Base-by-base conservation (phyloP, 2,329 filamentous ascomycete species). In the Diaporthe amygdali region DNA sequence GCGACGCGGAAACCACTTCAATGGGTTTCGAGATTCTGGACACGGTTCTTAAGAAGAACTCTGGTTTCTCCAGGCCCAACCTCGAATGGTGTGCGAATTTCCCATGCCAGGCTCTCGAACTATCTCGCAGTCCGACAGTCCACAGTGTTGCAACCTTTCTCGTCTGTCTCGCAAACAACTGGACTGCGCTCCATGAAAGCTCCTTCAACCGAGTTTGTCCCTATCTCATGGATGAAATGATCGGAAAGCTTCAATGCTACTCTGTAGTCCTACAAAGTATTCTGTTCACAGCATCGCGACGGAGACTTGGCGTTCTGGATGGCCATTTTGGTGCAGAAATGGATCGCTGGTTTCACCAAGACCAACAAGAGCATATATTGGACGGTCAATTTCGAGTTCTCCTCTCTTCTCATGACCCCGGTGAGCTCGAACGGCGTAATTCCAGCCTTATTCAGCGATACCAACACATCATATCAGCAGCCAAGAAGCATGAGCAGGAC, bases 91-190 rank as follows among this genome's bases (percentile, higher is more conserved):
- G 84, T 61, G 74, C 79, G 5, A 30, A 67, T 2, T 86, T 86
- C 22, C 84, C 85, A 3, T 68, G 52, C 2, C 56, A 72, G 2
- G 49, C 55, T 10, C 14, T 74, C 49, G 32, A 73, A 17, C 34
- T 56, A 4, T 44, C 71, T 44, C 80, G 81, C 63, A 15, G 39
- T 2, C 34, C 46, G 3, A 44, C 74, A 1, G 30, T 82, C 6
- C 34, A 49, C 9, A 72, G 82, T 17, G 85, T 91, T 20, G 78
- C 84, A 25, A 70, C 75, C 0, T 88, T 86, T 59, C 80, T 89
- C n/a, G 70, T 76, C 3, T 78, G 81, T 8, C 76, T 92, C 17
- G 79, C 82, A 2, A 73, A 76, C 25, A 75, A 79, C 20, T 89
- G 86, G 85, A 32, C 72, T 0, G 7, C 52, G 4, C 80, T 85